Evolutionary conservation across 768 basidiomycete species (phyloP), one percentile per base, ranked within the genome.

Genomic region (Boletus rubroflammeus): DNA sequence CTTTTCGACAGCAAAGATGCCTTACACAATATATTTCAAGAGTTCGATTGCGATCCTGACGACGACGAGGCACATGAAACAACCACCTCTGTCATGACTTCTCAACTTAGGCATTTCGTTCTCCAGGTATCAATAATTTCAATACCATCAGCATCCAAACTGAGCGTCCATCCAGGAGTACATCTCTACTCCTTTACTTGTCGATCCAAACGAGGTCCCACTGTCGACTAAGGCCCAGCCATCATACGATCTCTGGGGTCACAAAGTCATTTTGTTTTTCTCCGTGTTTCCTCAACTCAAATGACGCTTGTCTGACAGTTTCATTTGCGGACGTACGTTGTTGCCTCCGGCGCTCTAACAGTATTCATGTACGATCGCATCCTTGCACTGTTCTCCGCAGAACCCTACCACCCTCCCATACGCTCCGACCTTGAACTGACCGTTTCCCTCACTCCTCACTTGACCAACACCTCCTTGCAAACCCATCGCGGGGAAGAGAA

Each of bases 401-500:
- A 78, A 8, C 82, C 88, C 1, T 98, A 95, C 66, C 55, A 62
- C 0, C 38, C 65, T 0, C 90, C 90, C 1, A 59, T 44, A 28
- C 60, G 61, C 11, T 63, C 68, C n/a, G 62, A 64, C 3, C 61
- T 56, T 29, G 68, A 63, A 2, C 62, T 64, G 39, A 61, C 61
- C 23, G 36, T 59, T 26, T 60, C 63, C 36, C 78, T 98, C 14
- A 61, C 73, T 7, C 80, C 88, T 3, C 95, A 98, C 72, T 76
- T 98, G 19, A 98, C 96, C 42, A 99, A 98, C 65, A 95, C 95
- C 0, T 93, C 88, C 19, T 76, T 97, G 14, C 96, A 97, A 69
- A 76, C 70, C 3, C 77, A 83, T 19, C 72, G 70, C 21, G 84
- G 85, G 3, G 87, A 92, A 59, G 79, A 80, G 43, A 79, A 79